Conservation (phyloP, 306 rosid species). For the Lagenaria siceraria region DNA sequence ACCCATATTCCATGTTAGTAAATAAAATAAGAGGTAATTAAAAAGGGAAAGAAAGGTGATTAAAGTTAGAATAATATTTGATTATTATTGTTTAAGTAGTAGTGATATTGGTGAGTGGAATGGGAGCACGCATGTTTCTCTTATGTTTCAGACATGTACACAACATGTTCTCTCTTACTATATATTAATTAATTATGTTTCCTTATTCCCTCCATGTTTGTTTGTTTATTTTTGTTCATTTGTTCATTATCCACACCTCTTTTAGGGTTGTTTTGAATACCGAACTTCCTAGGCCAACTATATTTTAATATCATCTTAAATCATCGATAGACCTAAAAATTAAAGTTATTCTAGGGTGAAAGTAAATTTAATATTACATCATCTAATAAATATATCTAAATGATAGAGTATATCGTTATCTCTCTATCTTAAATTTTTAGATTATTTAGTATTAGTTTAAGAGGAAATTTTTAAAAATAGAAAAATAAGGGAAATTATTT, state of each 20-base stretch:
- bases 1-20: neutral
- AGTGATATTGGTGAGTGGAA: slow-evolving; percentile 1
- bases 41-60: neutral
- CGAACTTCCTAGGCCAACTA: too few species aligned
- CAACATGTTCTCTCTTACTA: neutral
- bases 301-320: too few species aligned
- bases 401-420: too few species aligned
- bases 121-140: neutral
- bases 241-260: neutral
- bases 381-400: too few species aligned
- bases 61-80: neutral
- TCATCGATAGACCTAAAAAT: too few species aligned
- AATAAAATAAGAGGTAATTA: neutral
- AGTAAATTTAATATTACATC: too few species aligned
- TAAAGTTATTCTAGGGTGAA: too few species aligned
- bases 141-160: neutral
- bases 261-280: too few species aligned
- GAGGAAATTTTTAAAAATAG: too few species aligned
- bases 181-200: neutral
- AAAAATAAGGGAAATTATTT: too few species aligned
- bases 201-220: neutral
- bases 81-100: neutral
- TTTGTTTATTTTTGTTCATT: neutral
- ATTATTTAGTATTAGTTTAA: too few species aligned
- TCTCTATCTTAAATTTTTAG: too few species aligned